Conservation (phyloP, 179 eudicot species). For the Pouteria campechiana region DNA sequence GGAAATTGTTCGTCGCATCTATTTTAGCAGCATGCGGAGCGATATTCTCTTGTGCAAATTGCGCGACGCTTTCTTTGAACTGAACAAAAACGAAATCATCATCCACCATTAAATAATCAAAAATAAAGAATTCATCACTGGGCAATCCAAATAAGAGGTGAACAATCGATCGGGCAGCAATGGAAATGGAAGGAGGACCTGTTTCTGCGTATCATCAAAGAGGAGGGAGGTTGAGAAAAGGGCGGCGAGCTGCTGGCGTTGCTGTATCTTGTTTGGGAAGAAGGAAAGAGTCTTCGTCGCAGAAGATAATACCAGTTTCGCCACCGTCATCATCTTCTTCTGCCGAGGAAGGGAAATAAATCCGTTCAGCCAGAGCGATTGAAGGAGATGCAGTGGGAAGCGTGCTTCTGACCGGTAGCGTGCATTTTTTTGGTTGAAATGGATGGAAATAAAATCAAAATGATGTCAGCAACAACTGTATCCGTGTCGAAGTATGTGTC, state of each 20-base stretch:
- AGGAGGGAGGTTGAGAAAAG: conserved; percentile 70
- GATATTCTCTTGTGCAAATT: conserved; percentile 68
- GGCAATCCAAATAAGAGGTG: neutral
- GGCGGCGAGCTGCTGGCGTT: conserved; percentile 15
- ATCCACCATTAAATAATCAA: conserved; percentile 2
- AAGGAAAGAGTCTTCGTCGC: no score
- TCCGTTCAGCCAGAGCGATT: no score
- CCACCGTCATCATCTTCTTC: no score
- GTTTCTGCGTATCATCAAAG: conserved; percentile 81
- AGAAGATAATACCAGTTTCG: no score
- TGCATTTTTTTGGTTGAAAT: no score
- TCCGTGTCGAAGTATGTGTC: no score
- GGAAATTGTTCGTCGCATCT: conserved; percentile 57
- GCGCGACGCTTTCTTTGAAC: conserved; percentile 79
- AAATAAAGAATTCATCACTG: neutral
- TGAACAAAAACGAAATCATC: conserved; percentile 6
- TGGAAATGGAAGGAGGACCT: conserved; percentile 25
- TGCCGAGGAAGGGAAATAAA: no score
- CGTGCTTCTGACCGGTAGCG: no score
- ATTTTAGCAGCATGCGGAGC: conserved; percentile 60
- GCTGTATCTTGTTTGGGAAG: no score
- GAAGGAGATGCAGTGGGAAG: no score
- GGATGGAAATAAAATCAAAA: no score
- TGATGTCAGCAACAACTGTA: no score
- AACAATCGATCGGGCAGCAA: neutral